A percentile compares a stretch with the other conserved stretches of the same genome.
These are phyloP conservation scores for Ricinus communis DNA, from an alignment of 345 rosid genomes.

Conservation along the genomic window DNA sequence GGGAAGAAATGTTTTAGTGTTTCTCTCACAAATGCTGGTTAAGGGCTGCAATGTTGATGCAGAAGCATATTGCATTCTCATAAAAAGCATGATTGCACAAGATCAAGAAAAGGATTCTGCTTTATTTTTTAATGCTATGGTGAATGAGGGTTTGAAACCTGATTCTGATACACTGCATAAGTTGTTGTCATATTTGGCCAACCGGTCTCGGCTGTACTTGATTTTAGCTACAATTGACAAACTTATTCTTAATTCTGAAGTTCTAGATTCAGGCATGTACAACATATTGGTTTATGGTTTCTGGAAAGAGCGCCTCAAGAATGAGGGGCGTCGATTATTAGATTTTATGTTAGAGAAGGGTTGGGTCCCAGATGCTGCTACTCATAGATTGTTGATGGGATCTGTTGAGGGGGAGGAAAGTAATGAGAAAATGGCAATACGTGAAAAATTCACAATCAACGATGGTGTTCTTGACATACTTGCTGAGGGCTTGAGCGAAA, in stretches of 20 bases:
- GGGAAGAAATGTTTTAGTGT: conserved; percentile 22
- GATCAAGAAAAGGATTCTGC: conserved; percentile 33
- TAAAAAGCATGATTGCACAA: conserved; percentile 33
- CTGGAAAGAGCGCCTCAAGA: conserved; percentile 48
- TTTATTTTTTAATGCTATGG: conserved; percentile 39
- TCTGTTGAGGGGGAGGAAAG: conserved; percentile 26
- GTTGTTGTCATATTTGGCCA: conserved; percentile 31
- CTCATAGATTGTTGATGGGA: conserved; percentile 49
- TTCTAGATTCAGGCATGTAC: conserved; percentile 34
- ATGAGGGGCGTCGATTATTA: conserved; percentile 36
- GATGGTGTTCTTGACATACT: conserved; percentile 46
- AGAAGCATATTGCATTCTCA: conserved; percentile 45
- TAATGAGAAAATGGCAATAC: conserved; percentile 1
- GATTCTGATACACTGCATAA: conserved; percentile 30
- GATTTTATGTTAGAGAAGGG: conserved; percentile 55
- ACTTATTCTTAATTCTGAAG: conserved; percentile 25
- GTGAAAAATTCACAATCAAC: conserved; percentile 19
- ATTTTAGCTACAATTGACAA: conserved; percentile 28
- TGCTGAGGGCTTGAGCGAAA: conserved; percentile 34
- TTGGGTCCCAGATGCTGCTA: conserved; percentile 48
- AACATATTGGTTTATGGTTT: conserved; percentile 37
- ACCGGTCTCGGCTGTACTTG: conserved; percentile 24
- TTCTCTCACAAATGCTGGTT: conserved; percentile 43
- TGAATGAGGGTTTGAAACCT: conserved; percentile 38
- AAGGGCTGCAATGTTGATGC: conserved; percentile 34